Conservation (phyloP, 2,329 filamentous ascomycete species). For the Pestalotiopsis sp. region DNA sequence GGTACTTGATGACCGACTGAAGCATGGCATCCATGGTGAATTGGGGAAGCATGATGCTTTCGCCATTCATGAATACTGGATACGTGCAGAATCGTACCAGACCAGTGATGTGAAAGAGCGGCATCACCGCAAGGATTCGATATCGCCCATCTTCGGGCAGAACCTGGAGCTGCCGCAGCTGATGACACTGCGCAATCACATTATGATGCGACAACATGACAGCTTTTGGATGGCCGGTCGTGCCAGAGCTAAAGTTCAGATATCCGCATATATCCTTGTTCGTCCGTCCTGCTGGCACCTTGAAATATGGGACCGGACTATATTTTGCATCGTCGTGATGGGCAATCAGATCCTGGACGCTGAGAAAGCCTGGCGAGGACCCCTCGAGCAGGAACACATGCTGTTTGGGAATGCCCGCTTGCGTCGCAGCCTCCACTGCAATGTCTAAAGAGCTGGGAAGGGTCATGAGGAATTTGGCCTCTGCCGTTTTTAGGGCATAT, state of each 20-base stretch:
- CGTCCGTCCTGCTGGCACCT: slow-evolving; percentile 5
- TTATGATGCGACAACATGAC: slow-evolving; percentile 19
- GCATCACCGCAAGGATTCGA: slow-evolving; percentile 13
- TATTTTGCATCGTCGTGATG: neutral
- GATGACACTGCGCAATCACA: slow-evolving; percentile 17
- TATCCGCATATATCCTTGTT: slow-evolving; percentile 15
- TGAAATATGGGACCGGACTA: neutral
- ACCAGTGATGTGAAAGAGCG: slow-evolving; percentile 24
- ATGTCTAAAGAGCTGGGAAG: slow-evolving; percentile 54
- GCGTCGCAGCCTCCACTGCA: slow-evolving; percentile 53
- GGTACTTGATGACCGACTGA: slow-evolving; percentile 19
- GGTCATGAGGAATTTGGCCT: slow-evolving; percentile 59
- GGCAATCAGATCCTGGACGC: slow-evolving; percentile 37
- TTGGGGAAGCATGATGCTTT: slow-evolving; percentile 24
- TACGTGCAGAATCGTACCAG: slow-evolving; percentile 20
- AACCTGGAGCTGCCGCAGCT: slow-evolving; percentile 15
- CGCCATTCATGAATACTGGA: slow-evolving; percentile 22
- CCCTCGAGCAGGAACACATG: slow-evolving; percentile 58
- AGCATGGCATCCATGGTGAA: slow-evolving; percentile 26
- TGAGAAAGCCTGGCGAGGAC: slow-evolving; percentile 47
- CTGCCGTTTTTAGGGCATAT: slow-evolving; percentile 56
- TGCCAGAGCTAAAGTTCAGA: slow-evolving; percentile 18
- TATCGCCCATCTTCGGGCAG: slow-evolving; percentile 12
- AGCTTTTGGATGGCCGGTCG: slow-evolving; percentile 16
- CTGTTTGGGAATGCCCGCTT: slow-evolving; percentile 52